Evolutionary conservation across 257 asterid species (phyloP).

Genomic region (Thymus quinquecostatus): DNA sequence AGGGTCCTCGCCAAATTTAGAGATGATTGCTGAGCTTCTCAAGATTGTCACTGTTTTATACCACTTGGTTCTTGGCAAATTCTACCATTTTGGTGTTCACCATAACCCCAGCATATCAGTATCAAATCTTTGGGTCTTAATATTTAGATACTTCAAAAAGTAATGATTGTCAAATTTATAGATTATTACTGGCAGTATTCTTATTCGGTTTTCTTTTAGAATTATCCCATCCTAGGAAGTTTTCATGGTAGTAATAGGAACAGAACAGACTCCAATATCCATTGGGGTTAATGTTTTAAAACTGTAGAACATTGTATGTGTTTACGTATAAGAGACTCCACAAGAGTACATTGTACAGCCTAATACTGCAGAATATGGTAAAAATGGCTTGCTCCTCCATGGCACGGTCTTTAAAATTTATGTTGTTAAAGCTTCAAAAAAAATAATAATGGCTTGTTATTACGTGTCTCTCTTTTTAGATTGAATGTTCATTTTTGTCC

Average conservation of each 20-base stretch:
- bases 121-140: background rate
- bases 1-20: background rate
- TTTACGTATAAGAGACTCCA: background rate
- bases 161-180: background rate
- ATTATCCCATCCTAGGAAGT: background rate
- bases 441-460: background rate
- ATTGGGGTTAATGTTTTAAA: conserved; percentile 9
- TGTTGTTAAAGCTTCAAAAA: too few relatives aligned
- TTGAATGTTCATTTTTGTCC: background rate
- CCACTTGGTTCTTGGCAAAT: background rate
- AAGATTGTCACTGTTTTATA: background rate
- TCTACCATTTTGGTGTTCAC: background rate
- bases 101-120: background rate
- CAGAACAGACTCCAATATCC: background rate
- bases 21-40: background rate
- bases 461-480: background rate
- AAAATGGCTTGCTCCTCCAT: background rate
- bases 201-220: background rate
- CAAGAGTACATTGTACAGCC: background rate
- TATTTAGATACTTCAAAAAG: background rate
- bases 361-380: conserved; percentile 7
- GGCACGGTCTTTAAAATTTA: too few relatives aligned
- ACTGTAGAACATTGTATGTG: background rate
- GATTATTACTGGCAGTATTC: background rate
- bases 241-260: background rate